Evolutionary conservation across 2,329 filamentous ascomycete genomes (phyloP).

Genomic region (Orbilia brochopaga): DNA sequence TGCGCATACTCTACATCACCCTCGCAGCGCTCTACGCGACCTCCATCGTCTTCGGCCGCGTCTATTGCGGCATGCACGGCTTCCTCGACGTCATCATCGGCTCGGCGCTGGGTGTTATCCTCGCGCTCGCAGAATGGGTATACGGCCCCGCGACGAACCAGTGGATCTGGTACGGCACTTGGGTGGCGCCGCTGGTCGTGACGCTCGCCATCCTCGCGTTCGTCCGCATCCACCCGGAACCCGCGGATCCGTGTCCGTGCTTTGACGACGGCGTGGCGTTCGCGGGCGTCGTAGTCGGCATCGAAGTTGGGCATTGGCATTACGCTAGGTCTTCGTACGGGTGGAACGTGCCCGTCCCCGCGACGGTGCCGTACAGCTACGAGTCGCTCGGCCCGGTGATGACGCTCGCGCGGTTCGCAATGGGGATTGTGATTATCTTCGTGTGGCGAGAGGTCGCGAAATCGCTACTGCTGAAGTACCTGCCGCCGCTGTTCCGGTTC

Average conservation of each 20-base stretch:
- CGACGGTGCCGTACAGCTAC: constrained; percentile 70
- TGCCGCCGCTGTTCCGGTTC: constrained; percentile 86
- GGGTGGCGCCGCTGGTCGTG: constrained; percentile 51
- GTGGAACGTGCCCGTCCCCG: constrained; percentile 64
- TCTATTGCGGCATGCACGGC: constrained; percentile 99
- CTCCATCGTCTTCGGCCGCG: constrained; percentile 86
- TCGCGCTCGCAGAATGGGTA: constrained; percentile 65
- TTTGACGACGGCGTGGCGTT: constrained; percentile 97
- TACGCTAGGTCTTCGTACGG: constrained; percentile 68
- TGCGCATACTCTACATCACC: constrained; percentile 67
- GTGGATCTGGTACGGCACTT: constrained; percentile 53
- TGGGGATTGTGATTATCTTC: constrained; percentile 84
- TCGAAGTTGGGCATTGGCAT: constrained; percentile 83
- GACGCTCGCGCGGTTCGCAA: constrained; percentile 64
- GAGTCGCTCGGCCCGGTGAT: constrained; percentile 70
- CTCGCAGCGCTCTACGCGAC: constrained; percentile 82
- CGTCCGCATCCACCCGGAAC: constrained; percentile 90
- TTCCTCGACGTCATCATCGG: constrained; percentile 89
- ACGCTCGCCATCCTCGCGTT: constrained; percentile 58
- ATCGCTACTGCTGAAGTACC: constrained; percentile 73
- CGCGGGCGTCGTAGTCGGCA: constrained; percentile 84
- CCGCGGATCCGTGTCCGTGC: constrained; percentile 94
- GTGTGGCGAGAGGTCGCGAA: constrained; percentile 91
- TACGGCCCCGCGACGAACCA: constrained; percentile 60
- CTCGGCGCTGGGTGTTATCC: constrained; percentile 73